These are phyloP conservation scores for Talaromyces sp. DNA, from an alignment of 2,329 filamentous ascomycete genomes.

Conservation along the genomic window DNA sequence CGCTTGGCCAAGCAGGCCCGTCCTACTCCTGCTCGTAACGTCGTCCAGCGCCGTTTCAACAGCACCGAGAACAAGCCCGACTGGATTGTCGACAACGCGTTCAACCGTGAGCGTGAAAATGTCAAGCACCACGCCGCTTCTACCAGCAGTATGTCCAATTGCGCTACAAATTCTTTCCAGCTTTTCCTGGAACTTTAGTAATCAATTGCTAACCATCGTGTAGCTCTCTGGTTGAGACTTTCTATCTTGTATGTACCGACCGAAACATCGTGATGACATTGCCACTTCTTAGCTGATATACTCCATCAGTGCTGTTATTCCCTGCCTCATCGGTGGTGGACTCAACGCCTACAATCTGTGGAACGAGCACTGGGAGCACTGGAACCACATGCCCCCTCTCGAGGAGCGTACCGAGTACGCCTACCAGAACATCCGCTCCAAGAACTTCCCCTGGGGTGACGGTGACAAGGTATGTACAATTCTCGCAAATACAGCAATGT, in stretches of 20 bases:
- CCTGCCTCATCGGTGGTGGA: slow-evolving; percentile 65
- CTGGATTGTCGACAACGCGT: slow-evolving; percentile 75
- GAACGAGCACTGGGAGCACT: slow-evolving; percentile 97
- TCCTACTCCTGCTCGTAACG: slow-evolving; percentile 51
- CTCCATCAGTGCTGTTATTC: slow-evolving; percentile 64
- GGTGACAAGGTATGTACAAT: slow-evolving; percentile 77
- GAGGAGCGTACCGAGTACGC: slow-evolving; percentile 91
- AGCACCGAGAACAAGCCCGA: slow-evolving; percentile 57
- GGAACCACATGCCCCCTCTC: slow-evolving; percentile 74
- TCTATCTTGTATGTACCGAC: slow-evolving; percentile 76
- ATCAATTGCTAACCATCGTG: slow-evolving; percentile 27
- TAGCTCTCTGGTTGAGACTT: slow-evolving; percentile 93
- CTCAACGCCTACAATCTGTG: slow-evolving; percentile 89
- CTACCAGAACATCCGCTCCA: slow-evolving; percentile 96
- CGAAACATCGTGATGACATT: background rate
- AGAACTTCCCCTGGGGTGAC: slow-evolving; percentile 93
- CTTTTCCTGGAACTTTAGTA: background rate
- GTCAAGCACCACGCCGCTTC: slow-evolving; percentile 85
- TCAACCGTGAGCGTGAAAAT: slow-evolving; percentile 85
- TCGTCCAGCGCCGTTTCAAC: slow-evolving; percentile 67
- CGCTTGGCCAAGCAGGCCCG: slow-evolving; percentile 61
- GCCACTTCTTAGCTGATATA: slow-evolving; percentile 15
- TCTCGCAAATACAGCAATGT: background rate
- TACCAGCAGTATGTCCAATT: slow-evolving; percentile 67
- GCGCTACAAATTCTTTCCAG: slow-evolving; percentile 11